Percentiles rank a stretch among this genome's conserved stretches.
Evolutionary conservation across 768 basidiomycete genomes (phyloP).

Genomic region (Neoboletus brunneissimus): DNA sequence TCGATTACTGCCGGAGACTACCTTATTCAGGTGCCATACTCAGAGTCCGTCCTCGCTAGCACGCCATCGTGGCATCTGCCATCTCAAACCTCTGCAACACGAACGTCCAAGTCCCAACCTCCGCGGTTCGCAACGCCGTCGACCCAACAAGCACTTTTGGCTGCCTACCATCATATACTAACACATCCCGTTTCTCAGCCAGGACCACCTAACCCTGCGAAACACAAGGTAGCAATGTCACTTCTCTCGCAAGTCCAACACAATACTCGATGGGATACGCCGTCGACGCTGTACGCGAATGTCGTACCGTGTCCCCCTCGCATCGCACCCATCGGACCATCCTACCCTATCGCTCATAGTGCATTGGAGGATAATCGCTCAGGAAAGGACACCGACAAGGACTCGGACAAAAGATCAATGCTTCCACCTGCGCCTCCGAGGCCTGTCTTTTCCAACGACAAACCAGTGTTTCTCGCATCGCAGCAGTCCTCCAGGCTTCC

Average conservation of each 20-base stretch:
- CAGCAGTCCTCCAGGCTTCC: conserved; percentile 66
- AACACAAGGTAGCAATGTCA: conserved; percentile 76
- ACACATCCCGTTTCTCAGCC: conserved; percentile 60
- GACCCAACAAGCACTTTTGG: conserved; percentile 60
- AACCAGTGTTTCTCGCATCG: conserved; percentile 61
- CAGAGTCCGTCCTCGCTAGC: conserved; percentile 64
- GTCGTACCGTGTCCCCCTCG: conserved; percentile 61
- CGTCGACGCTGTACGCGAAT: conserved; percentile 61
- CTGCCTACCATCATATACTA: conserved; percentile 75
- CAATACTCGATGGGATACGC: conserved; percentile 62
- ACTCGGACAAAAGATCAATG: conserved; percentile 42
- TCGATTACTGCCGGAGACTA: conserved; percentile 60
- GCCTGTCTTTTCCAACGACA: conserved; percentile 43
- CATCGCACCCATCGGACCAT: conserved; percentile 59
- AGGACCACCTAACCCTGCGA: conserved; percentile 52
- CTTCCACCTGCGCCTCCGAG: conserved; percentile 39
- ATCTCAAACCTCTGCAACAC: conserved; percentile 31
- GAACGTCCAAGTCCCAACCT: conserved; percentile 17
- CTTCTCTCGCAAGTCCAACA: conserved; percentile 57
- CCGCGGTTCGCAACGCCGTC: conserved; percentile 47
- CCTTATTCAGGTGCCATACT: conserved; percentile 68
- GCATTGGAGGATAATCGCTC: conserved; percentile 34
- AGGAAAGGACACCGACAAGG: conserved; percentile 48
- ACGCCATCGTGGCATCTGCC: conserved; percentile 73
- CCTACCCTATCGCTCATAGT: conserved; percentile 52